These are phyloP conservation scores for Fulvia fulva DNA, from an alignment of 2,329 filamentous ascomycete genomes.

Conservation along the genomic window DNA sequence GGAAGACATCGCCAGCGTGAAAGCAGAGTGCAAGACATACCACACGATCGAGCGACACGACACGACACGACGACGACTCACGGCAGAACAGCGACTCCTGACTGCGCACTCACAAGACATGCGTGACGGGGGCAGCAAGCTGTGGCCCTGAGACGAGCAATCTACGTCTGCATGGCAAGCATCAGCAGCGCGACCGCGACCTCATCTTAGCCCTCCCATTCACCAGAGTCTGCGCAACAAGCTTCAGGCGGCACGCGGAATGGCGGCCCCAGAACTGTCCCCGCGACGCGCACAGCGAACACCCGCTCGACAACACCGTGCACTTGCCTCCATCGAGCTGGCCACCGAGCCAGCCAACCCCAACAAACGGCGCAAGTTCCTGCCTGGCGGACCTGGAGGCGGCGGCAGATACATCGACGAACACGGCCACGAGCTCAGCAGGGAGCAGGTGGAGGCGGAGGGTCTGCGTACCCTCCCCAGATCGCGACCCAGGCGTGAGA, in stretches of 20 bases:
- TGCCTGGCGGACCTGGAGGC: slow-evolving; percentile 81
- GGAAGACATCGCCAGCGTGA: neutral
- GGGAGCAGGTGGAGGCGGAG: slow-evolving; percentile 38
- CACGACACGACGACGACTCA: neutral
- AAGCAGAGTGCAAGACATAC: neutral
- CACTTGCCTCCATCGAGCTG: slow-evolving; percentile 28
- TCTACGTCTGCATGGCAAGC: neutral
- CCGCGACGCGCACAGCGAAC: slow-evolving; percentile 29
- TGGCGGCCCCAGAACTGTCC: slow-evolving; percentile 26
- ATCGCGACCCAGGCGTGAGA: slow-evolving; percentile 23
- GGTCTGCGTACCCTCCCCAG: slow-evolving; percentile 30
- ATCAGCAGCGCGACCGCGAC: slow-evolving; percentile 8
- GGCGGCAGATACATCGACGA: slow-evolving; percentile 79
- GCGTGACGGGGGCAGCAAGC: neutral
- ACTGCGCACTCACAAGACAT: slow-evolving; percentile 1
- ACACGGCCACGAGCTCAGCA: slow-evolving; percentile 58
- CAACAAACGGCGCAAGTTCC: slow-evolving; percentile 57
- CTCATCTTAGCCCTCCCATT: neutral
- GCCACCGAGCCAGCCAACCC: slow-evolving; percentile 42
- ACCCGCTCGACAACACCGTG: slow-evolving; percentile 25
- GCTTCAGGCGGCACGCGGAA: slow-evolving; percentile 11
- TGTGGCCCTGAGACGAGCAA: slow-evolving; percentile 5
- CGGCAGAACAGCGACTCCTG: neutral
- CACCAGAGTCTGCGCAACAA: neutral
- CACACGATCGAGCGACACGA: neutral